phyloP scores from a whole-genome alignment of 1,284 basidiomycete genomes.

The Filobasidium uniguttulatum region DNA sequence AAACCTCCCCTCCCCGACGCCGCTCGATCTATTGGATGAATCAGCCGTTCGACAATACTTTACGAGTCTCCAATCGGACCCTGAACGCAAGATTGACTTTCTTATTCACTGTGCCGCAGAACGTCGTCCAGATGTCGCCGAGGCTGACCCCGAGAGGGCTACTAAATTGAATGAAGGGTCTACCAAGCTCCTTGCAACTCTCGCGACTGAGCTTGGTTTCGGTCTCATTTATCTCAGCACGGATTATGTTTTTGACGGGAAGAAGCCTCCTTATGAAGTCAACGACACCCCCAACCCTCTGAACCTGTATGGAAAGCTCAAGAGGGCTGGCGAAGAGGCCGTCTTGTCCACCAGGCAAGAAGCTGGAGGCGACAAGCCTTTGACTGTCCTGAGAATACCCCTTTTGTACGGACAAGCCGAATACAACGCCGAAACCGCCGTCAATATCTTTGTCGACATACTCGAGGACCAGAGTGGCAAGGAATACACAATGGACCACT shows the following conservation, averaged over 20 bases:
- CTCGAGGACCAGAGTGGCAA: constrained; percentile 39
- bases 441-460: constrained; percentile 39
- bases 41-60: constrained; percentile 35
- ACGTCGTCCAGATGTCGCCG: constrained; percentile 36
- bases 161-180: constrained; percentile 40
- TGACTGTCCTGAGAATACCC: constrained; percentile 37
- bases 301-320: constrained; percentile 15
- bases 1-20: constrained; percentile 24
- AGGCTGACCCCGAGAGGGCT: constrained; percentile 38
- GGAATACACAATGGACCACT: constrained; percentile 36
- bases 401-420: constrained; percentile 36
- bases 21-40: constrained; percentile 39
- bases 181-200: constrained; percentile 32
- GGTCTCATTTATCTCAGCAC: constrained; percentile 41
- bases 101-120: constrained; percentile 43
- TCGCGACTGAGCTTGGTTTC: constrained; percentile 27
- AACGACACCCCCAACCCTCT: constrained; percentile 25
- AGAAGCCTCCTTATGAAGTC: constrained; percentile 39
- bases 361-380: constrained; percentile 21
- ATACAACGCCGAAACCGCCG: constrained; percentile 38
- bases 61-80: constrained; percentile 19
- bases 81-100: constrained; percentile 25
- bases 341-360: constrained; percentile 16
- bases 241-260: constrained; percentile 36
- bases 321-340: constrained; percentile 13